phyloP scores from a whole-genome alignment of 2,329 filamentous ascomycete genomes.

The Fusarium protoensiforme region DNA sequence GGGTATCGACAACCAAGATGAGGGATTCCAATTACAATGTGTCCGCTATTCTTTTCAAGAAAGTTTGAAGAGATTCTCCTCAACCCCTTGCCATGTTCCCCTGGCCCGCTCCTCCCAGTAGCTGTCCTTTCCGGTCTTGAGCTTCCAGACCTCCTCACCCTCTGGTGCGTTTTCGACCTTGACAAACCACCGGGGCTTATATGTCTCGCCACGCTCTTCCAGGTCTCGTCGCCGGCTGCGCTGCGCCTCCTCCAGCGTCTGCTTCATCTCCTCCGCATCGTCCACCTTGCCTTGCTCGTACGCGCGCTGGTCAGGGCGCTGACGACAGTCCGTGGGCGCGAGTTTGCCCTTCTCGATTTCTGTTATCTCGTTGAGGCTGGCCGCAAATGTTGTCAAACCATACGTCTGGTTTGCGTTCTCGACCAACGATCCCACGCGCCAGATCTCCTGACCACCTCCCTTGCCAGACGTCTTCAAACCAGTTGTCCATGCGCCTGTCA shows the following conservation, averaged over 20 bases:
- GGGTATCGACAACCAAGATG: slow-evolving; percentile 24
- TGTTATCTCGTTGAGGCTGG: slow-evolving; percentile 88
- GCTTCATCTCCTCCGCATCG: slow-evolving; percentile 84
- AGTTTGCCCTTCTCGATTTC: slow-evolving; percentile 78
- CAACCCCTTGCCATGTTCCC: slow-evolving; percentile 72
- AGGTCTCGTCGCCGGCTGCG: slow-evolving; percentile 77
- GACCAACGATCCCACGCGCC: slow-evolving; percentile 82
- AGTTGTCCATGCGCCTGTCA: slow-evolving; percentile 87
- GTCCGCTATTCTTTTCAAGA: slow-evolving; percentile 35
- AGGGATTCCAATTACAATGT: slow-evolving; percentile 9
- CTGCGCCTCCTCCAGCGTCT: slow-evolving; percentile 86
- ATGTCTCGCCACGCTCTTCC: slow-evolving; percentile 78
- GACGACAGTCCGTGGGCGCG: slow-evolving; percentile 82
- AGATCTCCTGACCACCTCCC: slow-evolving; percentile 74
- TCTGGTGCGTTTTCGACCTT: slow-evolving; percentile 69
- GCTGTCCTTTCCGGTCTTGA: slow-evolving; percentile 84
- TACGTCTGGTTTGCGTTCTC: slow-evolving; percentile 84
- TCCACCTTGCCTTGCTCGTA: slow-evolving; percentile 86
- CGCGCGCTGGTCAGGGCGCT: slow-evolving; percentile 88
- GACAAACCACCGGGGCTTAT: slow-evolving; percentile 87
- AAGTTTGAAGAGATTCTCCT: slow-evolving; percentile 58
- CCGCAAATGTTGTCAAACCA: slow-evolving; percentile 89
- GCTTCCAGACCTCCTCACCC: slow-evolving; percentile 77
- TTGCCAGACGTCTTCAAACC: slow-evolving; percentile 74
- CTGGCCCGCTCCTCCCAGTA: slow-evolving; percentile 91